Conservation (phyloP, 129 eudicot species). For the Flaveria bidentis region DNA sequence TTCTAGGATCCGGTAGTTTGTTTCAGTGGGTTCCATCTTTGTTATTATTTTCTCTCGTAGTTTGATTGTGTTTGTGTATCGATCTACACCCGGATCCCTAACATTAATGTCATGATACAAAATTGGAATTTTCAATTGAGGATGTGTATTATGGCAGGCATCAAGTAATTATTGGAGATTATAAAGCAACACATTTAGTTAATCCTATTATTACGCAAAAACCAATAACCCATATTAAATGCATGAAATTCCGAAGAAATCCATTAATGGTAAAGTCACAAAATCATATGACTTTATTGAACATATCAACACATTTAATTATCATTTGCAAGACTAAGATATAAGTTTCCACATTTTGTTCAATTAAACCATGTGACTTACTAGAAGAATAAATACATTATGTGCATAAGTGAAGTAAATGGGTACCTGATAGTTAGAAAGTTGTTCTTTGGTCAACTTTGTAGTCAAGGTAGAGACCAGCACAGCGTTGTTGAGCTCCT, state of each 20-base stretch:
- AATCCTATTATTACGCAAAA: neutral
- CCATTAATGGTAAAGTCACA: neutral
- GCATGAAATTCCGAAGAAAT: neutral
- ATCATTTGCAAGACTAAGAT: slow-evolving; percentile 4
- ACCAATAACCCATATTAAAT: neutral
- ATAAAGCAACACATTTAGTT: neutral
- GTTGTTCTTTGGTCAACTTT: slow-evolving; percentile 73
- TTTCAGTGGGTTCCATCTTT: too few species aligned
- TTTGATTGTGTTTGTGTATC: too few species aligned
- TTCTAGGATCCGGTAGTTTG: too few species aligned
- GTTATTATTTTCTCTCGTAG: too few species aligned
- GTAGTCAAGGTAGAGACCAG: slow-evolving; percentile 64
- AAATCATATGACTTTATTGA: neutral
- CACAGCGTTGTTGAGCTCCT: slow-evolving; percentile 95
- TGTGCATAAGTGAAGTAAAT: slow-evolving; percentile 11
- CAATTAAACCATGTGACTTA: neutral
- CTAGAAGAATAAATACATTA: neutral
- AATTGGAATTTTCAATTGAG: neutral
- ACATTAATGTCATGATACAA: neutral
- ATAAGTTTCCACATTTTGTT: neutral
- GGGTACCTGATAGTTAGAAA: slow-evolving; percentile 78
- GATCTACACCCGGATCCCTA: too few species aligned
- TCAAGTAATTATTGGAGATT: neutral
- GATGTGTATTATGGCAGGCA: neutral
- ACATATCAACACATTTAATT: neutral